These are phyloP conservation scores for Noccaea bulbosa DNA, from an alignment of 345 rosid species.

Conservation along the genomic window DNA sequence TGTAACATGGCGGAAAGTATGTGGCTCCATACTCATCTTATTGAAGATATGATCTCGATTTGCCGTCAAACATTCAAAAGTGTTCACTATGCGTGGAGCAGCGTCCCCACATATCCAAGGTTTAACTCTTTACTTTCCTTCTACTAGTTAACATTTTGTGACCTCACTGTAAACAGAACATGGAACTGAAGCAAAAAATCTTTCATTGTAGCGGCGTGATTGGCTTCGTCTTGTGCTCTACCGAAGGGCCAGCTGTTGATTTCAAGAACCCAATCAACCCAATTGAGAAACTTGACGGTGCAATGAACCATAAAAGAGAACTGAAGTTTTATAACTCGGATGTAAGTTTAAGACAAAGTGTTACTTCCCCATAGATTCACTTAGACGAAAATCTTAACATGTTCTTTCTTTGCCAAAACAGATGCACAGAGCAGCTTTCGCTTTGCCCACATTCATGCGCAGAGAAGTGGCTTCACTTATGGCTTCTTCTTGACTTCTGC, in stretches of 20 bases:
- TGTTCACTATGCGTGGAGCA: constrained; percentile 93
- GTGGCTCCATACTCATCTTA: constrained; percentile 99
- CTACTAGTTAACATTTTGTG: background rate
- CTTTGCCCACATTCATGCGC: constrained; percentile 77
- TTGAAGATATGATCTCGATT: constrained; percentile 75
- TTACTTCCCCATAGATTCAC: constrained; percentile 10
- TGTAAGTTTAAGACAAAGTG: constrained; percentile 46
- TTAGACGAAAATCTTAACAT: constrained; percentile 8
- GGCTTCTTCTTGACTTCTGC: constrained; percentile 38
- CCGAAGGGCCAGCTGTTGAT: constrained; percentile 78
- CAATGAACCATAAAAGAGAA: constrained; percentile 62
- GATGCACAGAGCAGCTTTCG: constrained; percentile 89
- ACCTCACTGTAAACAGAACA: background rate
- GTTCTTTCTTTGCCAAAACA: constrained; percentile 44
- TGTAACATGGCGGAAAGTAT: constrained; percentile 98
- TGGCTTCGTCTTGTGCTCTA: constrained; percentile 85
- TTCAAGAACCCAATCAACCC: constrained; percentile 87
- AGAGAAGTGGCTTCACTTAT: constrained; percentile 70
- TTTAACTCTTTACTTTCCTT: constrained; percentile 37
- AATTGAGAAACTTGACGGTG: constrained; percentile 81
- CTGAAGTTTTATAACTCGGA: constrained; percentile 84
- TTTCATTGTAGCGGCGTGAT: constrained; percentile 74
- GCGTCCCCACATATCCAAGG: constrained; percentile 99
- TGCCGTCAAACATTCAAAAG: constrained; percentile 81
- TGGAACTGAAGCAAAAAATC: background rate